A percentile compares a stretch with the other conserved stretches of the same genome.
These are phyloP conservation scores for Stagonosporopsis tanaceti DNA, from an alignment of 2,329 filamentous ascomycete species.

Conservation along the genomic window DNA sequence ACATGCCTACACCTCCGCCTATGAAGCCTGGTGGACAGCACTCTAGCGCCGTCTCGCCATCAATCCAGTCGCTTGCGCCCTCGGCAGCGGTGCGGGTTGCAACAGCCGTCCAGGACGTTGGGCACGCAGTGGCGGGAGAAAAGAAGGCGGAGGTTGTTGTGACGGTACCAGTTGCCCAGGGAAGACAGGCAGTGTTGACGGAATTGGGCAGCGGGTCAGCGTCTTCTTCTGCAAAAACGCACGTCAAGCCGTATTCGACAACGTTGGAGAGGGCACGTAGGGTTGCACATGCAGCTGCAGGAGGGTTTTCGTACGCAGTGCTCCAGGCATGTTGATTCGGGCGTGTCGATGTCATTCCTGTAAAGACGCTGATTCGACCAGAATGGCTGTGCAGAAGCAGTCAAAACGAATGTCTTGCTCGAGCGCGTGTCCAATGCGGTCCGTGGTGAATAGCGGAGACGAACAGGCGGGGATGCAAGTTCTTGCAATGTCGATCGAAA, in stretches of 20 bases:
- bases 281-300: constrained; percentile 28
- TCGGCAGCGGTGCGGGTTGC: constrained; percentile 27
- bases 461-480: neutral
- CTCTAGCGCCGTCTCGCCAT: constrained; percentile 32
- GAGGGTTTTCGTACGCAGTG: constrained; percentile 24
- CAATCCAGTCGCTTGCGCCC: constrained; percentile 22
- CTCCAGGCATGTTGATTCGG: constrained; percentile 28
- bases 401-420: neutral
- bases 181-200: constrained; percentile 65
- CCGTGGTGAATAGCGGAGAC: neutral
- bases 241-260: constrained; percentile 78
- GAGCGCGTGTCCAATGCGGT: neutral
- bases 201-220: constrained; percentile 76
- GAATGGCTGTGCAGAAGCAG: neutral
- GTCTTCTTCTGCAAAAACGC: constrained; percentile 80
- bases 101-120: constrained; percentile 29
- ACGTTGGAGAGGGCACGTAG: constrained; percentile 24
- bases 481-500: neutral
- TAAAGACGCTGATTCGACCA: neutral
- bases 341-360: constrained; percentile 27
- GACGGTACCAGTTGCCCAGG: constrained; percentile 29
- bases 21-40: constrained; percentile 36
- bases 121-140: constrained; percentile 36
- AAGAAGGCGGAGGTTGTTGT: constrained; percentile 27
- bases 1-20: constrained; percentile 21